A percentile compares a stretch with the other conserved stretches of the same genome.
Conservation (phyloP, 176 grass and related monocot genomes). For the Elymus sibiricus region DNA sequence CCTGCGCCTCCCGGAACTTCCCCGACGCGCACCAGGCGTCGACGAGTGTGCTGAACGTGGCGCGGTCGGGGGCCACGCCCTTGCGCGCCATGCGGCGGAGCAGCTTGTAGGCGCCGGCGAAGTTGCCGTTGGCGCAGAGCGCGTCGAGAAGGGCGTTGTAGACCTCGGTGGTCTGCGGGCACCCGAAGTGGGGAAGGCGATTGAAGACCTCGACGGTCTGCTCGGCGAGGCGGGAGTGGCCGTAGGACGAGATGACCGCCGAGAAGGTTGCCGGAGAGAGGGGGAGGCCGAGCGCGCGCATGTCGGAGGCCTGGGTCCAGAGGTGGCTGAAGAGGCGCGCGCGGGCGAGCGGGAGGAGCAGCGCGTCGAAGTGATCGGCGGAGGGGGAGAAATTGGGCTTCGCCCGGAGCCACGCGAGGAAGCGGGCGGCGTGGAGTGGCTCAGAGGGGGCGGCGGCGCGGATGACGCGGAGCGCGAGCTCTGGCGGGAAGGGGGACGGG, state of each 20-base stretch:
- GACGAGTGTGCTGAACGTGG: constrained; percentile 85
- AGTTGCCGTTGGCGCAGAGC: constrained; percentile 72
- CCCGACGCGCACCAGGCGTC: constrained; percentile 90
- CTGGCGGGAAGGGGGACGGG: constrained; percentile 67
- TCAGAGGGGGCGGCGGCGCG: constrained; percentile 58
- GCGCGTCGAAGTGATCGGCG: constrained; percentile 72
- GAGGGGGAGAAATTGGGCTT: constrained; percentile 57
- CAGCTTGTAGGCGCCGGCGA: constrained; percentile 80
- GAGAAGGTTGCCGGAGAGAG: constrained; percentile 63
- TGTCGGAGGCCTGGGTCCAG: constrained; percentile 73
- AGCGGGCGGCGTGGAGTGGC: constrained; percentile 72
- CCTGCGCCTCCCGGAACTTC: constrained; percentile 84
- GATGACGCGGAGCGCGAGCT: constrained; percentile 79
- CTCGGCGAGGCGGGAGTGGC: constrained; percentile 59
- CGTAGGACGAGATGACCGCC: constrained; percentile 79
- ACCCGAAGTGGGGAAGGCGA: constrained; percentile 74
- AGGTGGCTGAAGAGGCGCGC: constrained; percentile 69
- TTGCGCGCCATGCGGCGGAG: constrained; percentile 88
- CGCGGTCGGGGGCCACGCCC: constrained; percentile 59
- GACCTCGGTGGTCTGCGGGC: constrained; percentile 71
- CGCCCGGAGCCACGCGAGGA: constrained; percentile 76
- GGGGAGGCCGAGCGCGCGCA: constrained; percentile 65
- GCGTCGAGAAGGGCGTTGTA: constrained; percentile 92
- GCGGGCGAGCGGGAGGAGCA: constrained; percentile 75
- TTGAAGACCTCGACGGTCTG: constrained; percentile 91